phyloP scores from a whole-genome alignment of 768 basidiomycete genomes.

The Solioccasus polychromus region DNA sequence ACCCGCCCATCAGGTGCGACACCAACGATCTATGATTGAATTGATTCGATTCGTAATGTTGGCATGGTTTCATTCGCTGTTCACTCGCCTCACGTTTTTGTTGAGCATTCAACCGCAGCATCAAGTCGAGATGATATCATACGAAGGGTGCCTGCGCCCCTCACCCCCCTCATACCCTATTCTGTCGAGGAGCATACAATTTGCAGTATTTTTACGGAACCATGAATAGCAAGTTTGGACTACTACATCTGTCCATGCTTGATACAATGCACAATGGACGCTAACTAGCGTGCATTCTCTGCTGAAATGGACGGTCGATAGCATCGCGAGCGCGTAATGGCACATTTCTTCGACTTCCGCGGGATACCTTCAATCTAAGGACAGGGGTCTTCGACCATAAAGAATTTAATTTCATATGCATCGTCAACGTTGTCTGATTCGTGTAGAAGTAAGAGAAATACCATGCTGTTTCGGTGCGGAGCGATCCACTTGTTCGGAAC shows the following conservation, averaged over 20 bases:
- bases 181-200: neutral
- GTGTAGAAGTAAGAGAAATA: neutral
- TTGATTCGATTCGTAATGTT: neutral
- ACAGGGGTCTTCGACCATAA: conserved; percentile 1
- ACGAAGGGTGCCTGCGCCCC: too few species aligned
- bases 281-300: neutral
- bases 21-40: neutral
- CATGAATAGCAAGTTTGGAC: too few species aligned
- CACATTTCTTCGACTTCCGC: neutral
- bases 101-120: neutral
- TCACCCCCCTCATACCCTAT: too few species aligned
- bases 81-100: neutral
- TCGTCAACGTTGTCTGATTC: conserved; percentile 2
- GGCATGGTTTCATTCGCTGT: neutral
- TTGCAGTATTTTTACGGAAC: too few species aligned
- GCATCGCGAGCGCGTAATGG: too few species aligned
- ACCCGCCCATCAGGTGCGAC: conserved; percentile 6
- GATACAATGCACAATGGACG: neutral
- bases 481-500: neutral
- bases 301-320: conserved; percentile 1
- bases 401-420: neutral
- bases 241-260: neutral
- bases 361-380: neutral
- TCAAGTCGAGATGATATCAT: neutral
- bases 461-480: conserved; percentile 6